Evolutionary conservation across 331 rosid species (phyloP).

Genomic region (Malus hybrid): DNA sequence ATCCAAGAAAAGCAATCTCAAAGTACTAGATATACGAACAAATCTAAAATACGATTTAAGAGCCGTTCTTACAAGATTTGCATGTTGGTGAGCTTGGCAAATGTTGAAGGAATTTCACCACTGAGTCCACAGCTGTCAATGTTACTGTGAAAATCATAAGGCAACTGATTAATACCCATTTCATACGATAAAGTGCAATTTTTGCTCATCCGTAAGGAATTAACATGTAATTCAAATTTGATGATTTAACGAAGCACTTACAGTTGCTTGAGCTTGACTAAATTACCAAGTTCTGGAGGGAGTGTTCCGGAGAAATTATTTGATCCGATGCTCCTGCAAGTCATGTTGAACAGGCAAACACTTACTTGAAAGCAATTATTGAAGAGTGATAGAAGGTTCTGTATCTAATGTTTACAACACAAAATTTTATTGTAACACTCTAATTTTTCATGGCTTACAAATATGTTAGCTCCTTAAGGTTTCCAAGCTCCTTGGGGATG

Average conservation of each 20-base stretch:
- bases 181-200: neutral
- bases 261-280: conserved; percentile 2
- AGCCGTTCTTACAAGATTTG: conserved; percentile 34
- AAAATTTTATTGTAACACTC: too few species aligned
- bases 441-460: too few species aligned
- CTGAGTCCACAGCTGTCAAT: conserved; percentile 35
- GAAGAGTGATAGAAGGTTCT: neutral
- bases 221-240: neutral
- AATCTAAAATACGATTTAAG: neutral
- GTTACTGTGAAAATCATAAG: conserved; percentile 38
- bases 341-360: neutral
- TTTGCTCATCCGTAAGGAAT: neutral
- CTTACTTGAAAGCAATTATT: neutral
- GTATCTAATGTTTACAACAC: neutral
- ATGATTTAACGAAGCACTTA: neutral
- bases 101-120: conserved; percentile 11
- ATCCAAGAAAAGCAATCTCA: neutral
- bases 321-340: neutral
- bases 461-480: too few species aligned
- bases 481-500: too few species aligned
- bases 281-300: conserved; percentile 26
- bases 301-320: conserved; percentile 22
- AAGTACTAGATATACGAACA: too few species aligned
- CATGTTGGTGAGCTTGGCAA: conserved; percentile 46
- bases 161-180: neutral